Percentiles rank a stretch among this genome's conserved stretches.
Evolutionary conservation across 148 eudicot species (phyloP).

Genomic region (Diospyros kaki): DNA sequence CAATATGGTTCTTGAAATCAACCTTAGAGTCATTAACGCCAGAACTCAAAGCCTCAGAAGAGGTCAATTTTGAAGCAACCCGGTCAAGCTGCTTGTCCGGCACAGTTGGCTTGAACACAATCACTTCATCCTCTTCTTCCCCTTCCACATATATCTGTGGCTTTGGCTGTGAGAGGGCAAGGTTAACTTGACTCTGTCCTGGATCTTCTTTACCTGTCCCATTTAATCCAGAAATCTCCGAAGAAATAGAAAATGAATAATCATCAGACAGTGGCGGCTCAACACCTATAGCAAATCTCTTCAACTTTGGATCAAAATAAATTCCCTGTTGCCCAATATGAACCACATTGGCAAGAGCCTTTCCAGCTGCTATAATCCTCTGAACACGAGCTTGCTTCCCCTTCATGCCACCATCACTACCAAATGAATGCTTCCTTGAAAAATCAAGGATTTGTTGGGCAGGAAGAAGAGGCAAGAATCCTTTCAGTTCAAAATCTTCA

Average conservation of each 20-base stretch:
- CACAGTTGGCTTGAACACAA: constrained; percentile 78
- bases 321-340: constrained; percentile 55
- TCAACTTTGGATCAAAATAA: constrained; percentile 50
- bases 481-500: constrained; percentile 93
- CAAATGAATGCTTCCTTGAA: constrained; percentile 55
- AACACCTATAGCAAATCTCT: constrained; percentile 58
- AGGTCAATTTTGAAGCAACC: constrained; percentile 25
- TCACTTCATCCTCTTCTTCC: constrained; percentile 95
- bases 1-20: constrained; percentile 28
- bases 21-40: constrained; percentile 20
- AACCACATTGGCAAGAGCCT: constrained; percentile 61
- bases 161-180: constrained; percentile 22
- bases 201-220: constrained; percentile 24
- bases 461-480: constrained; percentile 79
- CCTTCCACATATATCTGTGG: constrained; percentile 34
- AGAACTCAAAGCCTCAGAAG: constrained; percentile 31
- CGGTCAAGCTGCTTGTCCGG: constrained; percentile 49
- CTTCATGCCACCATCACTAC: constrained; percentile 49
- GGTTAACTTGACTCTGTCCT: constrained; percentile 15
- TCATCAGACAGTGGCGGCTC: constrained; percentile 47
- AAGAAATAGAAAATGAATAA: constrained; percentile 17
- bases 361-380: constrained; percentile 88
- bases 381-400: constrained; percentile 69
- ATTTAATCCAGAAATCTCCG: constrained; percentile 25
- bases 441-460: constrained; percentile 87